Evolutionary conservation across 495 filamentous ascomycete species (phyloP), one percentile per base, ranked within the genome.

Genomic region (Lasiosphaeris hirsuta): DNA sequence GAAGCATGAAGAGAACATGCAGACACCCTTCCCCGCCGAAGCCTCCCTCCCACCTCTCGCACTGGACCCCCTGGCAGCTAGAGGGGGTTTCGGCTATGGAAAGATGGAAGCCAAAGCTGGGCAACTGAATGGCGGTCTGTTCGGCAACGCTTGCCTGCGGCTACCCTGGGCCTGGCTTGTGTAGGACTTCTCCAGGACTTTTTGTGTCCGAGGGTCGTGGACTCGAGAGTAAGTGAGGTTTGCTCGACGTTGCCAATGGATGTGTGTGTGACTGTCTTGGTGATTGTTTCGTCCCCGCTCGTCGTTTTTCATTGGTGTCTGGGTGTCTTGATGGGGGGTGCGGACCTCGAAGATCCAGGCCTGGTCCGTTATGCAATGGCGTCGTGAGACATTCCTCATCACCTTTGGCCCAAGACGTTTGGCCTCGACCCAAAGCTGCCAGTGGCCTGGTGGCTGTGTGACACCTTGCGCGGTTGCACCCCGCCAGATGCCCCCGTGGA

Each of bases 1-100:
- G 40, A 54, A 61, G 63, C 60, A 66, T 66, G 58, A 60, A 58
- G 42, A 58, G 35, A 47, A 57, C 56, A 63, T 52, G 41, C 59
- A 62, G 48, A 23, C 54, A 53, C 39, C 36, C 54, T 41, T 39
- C 35, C n/a, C 45, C 51, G 42, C 39, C 18, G 49, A 37, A 34
- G 11, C 58, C 58, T 17, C 57, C 49, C 46, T 46, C 19, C 33
- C n/a, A 14, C 43, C 33, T 34, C 54, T 41, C 13, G 34, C 42
- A 46, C n/a, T 18, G n/a, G 10, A 46, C 10, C 43, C 23, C 23
- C 23, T 30, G 23, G 5, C 23, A 30, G 23, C 23, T 30, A 5
- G 23, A 30, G 23, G 23, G 23, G 23, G 23, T 30, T 30, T 30
- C 5, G 23, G 23, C 23, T 5, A 30, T 30, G 23, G 23, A 54